Conservation (phyloP, 495 filamentous ascomycete species). For the Echria macrotheca region DNA sequence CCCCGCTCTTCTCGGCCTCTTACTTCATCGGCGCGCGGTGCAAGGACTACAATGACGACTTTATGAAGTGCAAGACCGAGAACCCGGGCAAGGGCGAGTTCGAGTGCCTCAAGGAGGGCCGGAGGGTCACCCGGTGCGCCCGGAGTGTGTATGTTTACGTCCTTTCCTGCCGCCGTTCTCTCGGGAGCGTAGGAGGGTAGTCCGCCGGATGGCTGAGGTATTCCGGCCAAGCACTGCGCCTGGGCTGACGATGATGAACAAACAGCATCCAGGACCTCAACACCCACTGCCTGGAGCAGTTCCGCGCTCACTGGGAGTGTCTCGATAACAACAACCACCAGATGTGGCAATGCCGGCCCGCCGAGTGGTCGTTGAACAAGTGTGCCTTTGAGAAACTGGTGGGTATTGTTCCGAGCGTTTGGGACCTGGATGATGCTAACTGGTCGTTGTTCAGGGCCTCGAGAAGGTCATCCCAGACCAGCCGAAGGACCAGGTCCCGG, state of each 20-base stretch:
- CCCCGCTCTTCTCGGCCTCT: slow-evolving; percentile 83
- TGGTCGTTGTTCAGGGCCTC: slow-evolving; percentile 55
- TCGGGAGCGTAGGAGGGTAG: no score
- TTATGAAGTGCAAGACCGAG: slow-evolving; percentile 97
- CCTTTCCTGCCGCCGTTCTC: no score
- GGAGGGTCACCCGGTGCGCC: slow-evolving; percentile 94
- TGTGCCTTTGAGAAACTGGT: slow-evolving; percentile 97
- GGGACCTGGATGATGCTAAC: not conserved
- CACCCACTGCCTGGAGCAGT: slow-evolving; percentile 84
- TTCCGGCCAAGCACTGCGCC: no score
- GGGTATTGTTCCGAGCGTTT: slow-evolving; percentile 31
- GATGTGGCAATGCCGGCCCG: slow-evolving; percentile 80
- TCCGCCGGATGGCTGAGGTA: not conserved
- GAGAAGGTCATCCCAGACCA: slow-evolving; percentile 86
- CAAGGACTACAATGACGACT: slow-evolving; percentile 95
- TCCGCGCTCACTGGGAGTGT: slow-evolving; percentile 89
- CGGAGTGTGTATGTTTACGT: slow-evolving; percentile 76
- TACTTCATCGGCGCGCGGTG: slow-evolving; percentile 97
- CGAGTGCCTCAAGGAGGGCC: slow-evolving; percentile 91
- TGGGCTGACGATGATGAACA: no score
- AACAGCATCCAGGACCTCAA: slow-evolving; percentile 88
- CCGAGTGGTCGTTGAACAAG: slow-evolving; percentile 76
- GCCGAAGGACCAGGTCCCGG: slow-evolving; percentile 68
- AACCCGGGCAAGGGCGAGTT: slow-evolving; percentile 80
- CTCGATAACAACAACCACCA: slow-evolving; percentile 97